A percentile compares a stretch with the other conserved stretches of the same genome.
phyloP scores from a whole-genome alignment of 306 rosid genomes.

The Alnus rubra region DNA sequence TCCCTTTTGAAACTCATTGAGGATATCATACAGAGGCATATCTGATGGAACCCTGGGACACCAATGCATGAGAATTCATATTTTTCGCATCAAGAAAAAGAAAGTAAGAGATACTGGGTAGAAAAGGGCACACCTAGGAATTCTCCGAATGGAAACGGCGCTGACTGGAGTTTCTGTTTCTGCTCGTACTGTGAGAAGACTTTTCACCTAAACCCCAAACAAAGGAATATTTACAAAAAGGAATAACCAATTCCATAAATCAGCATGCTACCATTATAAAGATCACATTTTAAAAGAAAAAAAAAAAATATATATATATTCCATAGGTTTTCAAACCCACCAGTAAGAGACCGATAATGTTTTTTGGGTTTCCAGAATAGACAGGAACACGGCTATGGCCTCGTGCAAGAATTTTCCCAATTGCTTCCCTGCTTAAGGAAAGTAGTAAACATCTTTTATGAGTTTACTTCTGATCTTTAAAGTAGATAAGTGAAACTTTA shows the following conservation, averaged over 20 bases:
- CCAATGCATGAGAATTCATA: slow-evolving; percentile 26
- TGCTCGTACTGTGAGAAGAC: slow-evolving; percentile 54
- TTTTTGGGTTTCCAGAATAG: slow-evolving; percentile 50
- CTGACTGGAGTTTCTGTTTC: slow-evolving; percentile 65
- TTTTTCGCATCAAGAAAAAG: neutral
- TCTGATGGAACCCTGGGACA: slow-evolving; percentile 87
- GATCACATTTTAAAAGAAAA: slow-evolving; percentile 5
- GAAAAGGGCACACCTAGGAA: slow-evolving; percentile 66
- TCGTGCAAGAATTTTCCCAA: slow-evolving; percentile 62
- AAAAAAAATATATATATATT: neutral
- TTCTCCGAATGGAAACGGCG: slow-evolving; percentile 87
- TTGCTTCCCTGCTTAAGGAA: slow-evolving; percentile 44
- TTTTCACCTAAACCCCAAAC: slow-evolving; percentile 46
- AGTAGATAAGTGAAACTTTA: neutral
- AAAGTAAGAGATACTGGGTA: slow-evolving; percentile 21
- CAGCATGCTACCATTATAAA: neutral
- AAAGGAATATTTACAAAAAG: slow-evolving; percentile 13
- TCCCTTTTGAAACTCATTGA: slow-evolving; percentile 97
- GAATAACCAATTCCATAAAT: slow-evolving; percentile 4
- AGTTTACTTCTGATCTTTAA: neutral
- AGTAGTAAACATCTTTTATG: neutral
- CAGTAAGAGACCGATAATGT: slow-evolving; percentile 50
- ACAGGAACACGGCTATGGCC: slow-evolving; percentile 58
- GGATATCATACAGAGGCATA: slow-evolving; percentile 95
- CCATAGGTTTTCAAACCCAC: slow-evolving; percentile 20